phyloP scores from a whole-genome alignment of 257 asterid species.

The Coffea canephora region DNA sequence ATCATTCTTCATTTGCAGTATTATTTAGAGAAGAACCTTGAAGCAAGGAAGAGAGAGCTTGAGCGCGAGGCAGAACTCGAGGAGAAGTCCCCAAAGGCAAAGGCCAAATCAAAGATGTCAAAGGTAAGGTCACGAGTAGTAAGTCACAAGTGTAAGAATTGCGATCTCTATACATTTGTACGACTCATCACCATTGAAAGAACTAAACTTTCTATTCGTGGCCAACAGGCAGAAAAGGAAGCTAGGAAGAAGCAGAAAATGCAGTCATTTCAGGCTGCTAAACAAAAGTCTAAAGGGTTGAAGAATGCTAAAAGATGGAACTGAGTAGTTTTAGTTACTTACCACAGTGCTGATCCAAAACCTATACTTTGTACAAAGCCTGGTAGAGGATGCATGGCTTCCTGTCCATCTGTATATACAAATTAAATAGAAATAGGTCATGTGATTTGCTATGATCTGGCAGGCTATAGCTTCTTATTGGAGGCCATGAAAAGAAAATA shows the following conservation, averaged over 20 bases:
- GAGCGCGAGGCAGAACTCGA: conserved; percentile 99
- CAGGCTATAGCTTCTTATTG: neutral
- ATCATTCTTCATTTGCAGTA: conserved; percentile 47
- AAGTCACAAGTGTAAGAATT: neutral
- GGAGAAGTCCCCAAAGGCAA: conserved; percentile 84
- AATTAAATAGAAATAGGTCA: neutral
- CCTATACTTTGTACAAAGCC: neutral
- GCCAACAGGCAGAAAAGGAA: conserved; percentile 81
- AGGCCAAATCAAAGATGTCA: conserved; percentile 98
- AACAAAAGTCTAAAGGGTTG: conserved; percentile 69
- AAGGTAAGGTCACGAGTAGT: conserved; percentile 49
- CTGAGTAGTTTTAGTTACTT: neutral
- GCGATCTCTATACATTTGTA: neutral
- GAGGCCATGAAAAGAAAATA: neutral
- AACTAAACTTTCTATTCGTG: neutral
- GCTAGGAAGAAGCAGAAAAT: conserved; percentile 91
- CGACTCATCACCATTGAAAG: neutral
- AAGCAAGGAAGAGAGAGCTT: conserved; percentile 84
- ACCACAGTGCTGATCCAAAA: neutral
- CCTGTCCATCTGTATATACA: conserved; percentile 8
- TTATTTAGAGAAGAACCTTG: conserved; percentile 96
- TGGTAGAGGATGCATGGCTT: conserved; percentile 3
- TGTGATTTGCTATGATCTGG: neutral
- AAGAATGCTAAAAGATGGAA: conserved; percentile 91
- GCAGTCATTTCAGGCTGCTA: conserved; percentile 95